These are phyloP conservation scores for Sporothrix protearum DNA, from an alignment of 2,329 filamentous ascomycete species.

Conservation along the genomic window DNA sequence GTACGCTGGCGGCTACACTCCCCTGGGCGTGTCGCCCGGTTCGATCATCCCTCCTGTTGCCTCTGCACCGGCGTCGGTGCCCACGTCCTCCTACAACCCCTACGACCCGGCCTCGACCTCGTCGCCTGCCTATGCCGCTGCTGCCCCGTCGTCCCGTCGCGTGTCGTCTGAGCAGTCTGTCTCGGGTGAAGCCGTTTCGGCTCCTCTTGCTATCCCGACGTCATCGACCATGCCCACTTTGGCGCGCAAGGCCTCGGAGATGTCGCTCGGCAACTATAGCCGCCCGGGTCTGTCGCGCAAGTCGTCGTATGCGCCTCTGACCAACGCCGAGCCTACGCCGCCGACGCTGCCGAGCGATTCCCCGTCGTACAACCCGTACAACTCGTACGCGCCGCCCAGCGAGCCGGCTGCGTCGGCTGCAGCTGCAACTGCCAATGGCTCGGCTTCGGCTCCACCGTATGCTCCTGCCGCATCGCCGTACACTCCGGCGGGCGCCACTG, in stretches of 20 bases:
- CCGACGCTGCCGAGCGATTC: slow-evolving; percentile 5
- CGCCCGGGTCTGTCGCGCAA: slow-evolving; percentile 28
- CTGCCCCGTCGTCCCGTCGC: slow-evolving; percentile 18
- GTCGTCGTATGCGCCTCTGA: slow-evolving; percentile 31
- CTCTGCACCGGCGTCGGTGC: slow-evolving; percentile 18
- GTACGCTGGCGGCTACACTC: slow-evolving; percentile 15
- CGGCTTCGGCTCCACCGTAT: slow-evolving; percentile 20
- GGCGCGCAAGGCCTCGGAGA: slow-evolving; percentile 39
- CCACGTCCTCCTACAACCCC: slow-evolving; percentile 23
- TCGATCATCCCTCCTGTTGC: slow-evolving; percentile 7
- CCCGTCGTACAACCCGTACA: slow-evolving; percentile 24
- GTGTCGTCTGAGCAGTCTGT: slow-evolving; percentile 21
- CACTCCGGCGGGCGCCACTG: not conserved
- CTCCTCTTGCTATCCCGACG: not conserved
- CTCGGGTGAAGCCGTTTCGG: not conserved
- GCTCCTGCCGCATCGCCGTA: slow-evolving; percentile 20
- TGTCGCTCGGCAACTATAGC: slow-evolving; percentile 31
- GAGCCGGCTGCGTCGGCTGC: not conserved
- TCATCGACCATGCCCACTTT: slow-evolving; percentile 23
- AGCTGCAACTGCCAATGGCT: slow-evolving; percentile 24
- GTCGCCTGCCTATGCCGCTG: not conserved
- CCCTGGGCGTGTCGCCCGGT: slow-evolving; percentile 10
- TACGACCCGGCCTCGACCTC: slow-evolving; percentile 29
- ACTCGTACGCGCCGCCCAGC: slow-evolving; percentile 26
- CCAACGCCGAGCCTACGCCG: slow-evolving; percentile 24